Percentiles rank a stretch among this genome's conserved stretches.
phyloP scores from a whole-genome alignment of 176 grass and related monocot species.

The Zea luxurians region DNA sequence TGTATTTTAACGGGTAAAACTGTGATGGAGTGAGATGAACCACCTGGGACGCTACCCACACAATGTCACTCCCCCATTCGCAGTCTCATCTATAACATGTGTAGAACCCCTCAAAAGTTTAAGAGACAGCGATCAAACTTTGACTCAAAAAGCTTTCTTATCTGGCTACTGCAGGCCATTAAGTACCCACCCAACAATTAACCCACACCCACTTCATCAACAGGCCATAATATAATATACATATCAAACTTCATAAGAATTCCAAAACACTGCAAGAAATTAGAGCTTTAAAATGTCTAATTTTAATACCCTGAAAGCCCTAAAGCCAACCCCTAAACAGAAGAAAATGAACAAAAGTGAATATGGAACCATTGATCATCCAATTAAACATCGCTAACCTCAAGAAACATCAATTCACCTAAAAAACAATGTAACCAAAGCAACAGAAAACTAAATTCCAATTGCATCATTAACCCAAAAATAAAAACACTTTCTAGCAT shows the following conservation, averaged over 20 bases:
- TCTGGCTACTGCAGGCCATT: neutral
- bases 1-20: neutral
- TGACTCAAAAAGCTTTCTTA: neutral
- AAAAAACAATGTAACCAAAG: neutral
- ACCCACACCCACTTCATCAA: conserved; percentile 1
- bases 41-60: neutral
- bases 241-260: neutral
- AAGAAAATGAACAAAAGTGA: neutral
- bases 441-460: neutral
- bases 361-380: neutral
- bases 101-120: too few relatives aligned
- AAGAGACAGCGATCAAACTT: neutral
- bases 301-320: neutral
- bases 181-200: neutral
- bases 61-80: neutral
- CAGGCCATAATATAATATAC: neutral
- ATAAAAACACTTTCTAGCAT: neutral
- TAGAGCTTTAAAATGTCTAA: neutral
- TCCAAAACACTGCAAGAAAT: neutral
- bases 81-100: neutral
- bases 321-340: neutral
- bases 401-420: conserved; percentile 1
- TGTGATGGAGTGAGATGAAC: neutral
- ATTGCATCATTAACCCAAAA: neutral
- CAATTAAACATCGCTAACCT: neutral